Evolutionary conservation across 768 basidiomycete genomes (phyloP), one percentile per base, ranked within the genome.

Genomic region (Gelatoporia subvermispora): DNA sequence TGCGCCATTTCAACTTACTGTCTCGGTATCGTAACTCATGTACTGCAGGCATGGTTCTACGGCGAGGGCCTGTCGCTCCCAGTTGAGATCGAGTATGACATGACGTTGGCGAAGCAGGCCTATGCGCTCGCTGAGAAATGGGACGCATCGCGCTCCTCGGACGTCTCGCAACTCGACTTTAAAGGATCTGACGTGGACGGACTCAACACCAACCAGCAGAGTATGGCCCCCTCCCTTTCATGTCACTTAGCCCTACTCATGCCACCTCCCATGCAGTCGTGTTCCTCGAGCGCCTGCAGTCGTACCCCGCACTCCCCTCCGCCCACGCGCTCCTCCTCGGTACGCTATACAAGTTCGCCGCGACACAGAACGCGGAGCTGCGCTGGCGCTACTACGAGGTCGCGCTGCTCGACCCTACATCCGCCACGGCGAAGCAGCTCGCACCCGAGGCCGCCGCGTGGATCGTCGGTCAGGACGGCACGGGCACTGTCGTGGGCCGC

Each of bases 201-300:
- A 2, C 86, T 91, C 64, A 80, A 81, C 53, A 76, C 87, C 0
- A 85, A 85, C 56, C 92, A 94, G 63, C 89, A 80, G 56, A 72
- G 89, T 88, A 43, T 53, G 74, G 68, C 16, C 22, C 8, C 8
- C 17, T 47, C 38, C 38, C 16, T 16, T 37, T 25, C 18, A 35
- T 25, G 13, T 22, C 18, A 17, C 8, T 8, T 22, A 2, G 7
- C 17, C 8, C 20, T 39, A 9, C 9, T 16, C 36, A 20, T 17
- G 3, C 22, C n/a, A 35, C 35, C 48, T 37, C 13, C 35, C 50
- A 31, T 15, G 16, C 59, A 88, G 88, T 88, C 50, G 89, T 84
- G 45, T 93, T 95, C 74, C 78, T 95, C 39, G 86, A 93, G 64
- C 80, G 79, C 38, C 74, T 95, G 4, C 78, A 85, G 53, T 67